A percentile compares a stretch with the other conserved stretches of the same genome.
Conservation (phyloP, 306 rosid genomes). For the Trifolium fragiferum region DNA sequence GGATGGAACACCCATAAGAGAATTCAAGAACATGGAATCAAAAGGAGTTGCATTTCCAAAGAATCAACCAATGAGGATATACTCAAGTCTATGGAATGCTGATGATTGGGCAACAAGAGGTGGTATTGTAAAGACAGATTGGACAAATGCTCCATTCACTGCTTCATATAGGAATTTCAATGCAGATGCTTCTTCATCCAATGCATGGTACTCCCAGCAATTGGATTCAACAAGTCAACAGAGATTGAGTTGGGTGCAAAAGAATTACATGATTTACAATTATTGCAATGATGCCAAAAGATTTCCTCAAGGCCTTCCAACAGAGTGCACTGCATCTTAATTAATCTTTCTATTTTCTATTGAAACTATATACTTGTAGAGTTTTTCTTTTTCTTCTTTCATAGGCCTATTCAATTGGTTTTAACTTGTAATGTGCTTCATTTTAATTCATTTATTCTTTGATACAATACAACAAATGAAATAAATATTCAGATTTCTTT, state of each 20-base stretch:
- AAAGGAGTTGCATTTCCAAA: conserved; percentile 62
- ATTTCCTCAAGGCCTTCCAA: conserved; percentile 50
- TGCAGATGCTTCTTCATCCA: conserved; percentile 36
- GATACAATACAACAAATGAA: background rate
- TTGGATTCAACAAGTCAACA: conserved; percentile 49
- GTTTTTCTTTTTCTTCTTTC: background rate
- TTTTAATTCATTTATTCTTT: conserved; percentile 10
- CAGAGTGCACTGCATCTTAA: conserved; percentile 35
- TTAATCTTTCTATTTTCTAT: background rate
- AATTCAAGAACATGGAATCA: conserved; percentile 73
- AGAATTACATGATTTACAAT: conserved; percentile 66
- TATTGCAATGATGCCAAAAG: conserved; percentile 61
- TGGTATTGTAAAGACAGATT: conserved; percentile 71
- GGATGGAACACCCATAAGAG: conserved; percentile 73
- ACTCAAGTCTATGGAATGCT: conserved; percentile 75
- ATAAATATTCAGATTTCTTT: background rate
- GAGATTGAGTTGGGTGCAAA: conserved; percentile 62
- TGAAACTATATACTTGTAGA: background rate
- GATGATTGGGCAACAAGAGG: conserved; percentile 95
- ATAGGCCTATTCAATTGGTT: background rate
- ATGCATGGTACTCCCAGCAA: conserved; percentile 54
- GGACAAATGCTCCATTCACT: conserved; percentile 66
- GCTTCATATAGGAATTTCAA: conserved; percentile 67
- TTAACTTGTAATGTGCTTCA: background rate
- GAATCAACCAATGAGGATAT: conserved; percentile 63